These are phyloP conservation scores for Mortierella claussenii DNA, from an alignment of 192 early-diverging fungal genomes.

Conservation along the genomic window DNA sequence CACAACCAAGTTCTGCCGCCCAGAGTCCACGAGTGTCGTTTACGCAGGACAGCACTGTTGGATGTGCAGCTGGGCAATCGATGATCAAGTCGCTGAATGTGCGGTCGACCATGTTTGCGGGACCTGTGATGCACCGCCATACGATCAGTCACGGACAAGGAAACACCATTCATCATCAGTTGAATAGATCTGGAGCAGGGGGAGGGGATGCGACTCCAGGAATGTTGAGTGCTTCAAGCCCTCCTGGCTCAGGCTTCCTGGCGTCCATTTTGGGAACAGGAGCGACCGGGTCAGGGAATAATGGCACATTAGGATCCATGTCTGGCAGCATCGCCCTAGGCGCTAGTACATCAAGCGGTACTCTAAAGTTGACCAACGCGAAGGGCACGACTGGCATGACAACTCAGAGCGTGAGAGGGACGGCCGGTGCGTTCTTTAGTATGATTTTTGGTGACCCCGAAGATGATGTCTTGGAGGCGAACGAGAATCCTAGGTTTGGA, in stretches of 20 bases:
- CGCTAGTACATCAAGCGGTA: not conserved
- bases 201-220: not conserved
- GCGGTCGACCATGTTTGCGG: slow-evolving; percentile 20
- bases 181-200: not conserved
- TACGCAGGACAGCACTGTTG: not conserved
- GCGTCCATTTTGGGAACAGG: not conserved
- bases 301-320: too few relatives aligned
- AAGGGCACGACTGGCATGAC: slow-evolving; percentile 1
- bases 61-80: not conserved
- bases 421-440: slow-evolving; percentile 48
- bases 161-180: slow-evolving; percentile 16
- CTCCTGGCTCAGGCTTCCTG: not conserved
- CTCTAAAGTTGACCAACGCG: too few relatives aligned
- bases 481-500: slow-evolving; percentile 44
- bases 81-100: not conserved
- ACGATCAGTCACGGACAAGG: slow-evolving; percentile 39
- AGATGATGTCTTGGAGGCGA: slow-evolving; percentile 28
- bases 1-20: slow-evolving; percentile 2
- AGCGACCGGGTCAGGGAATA: too few relatives aligned
- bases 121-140: slow-evolving; percentile 14
- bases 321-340: slow-evolving; percentile 1
- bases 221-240: not conserved
- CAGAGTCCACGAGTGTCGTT: slow-evolving; percentile 29
- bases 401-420: not conserved
- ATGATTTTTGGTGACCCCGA: slow-evolving; percentile 50